Conservation (phyloP, 805 yeast genomes). For the Clavispora santaluciae region DNA sequence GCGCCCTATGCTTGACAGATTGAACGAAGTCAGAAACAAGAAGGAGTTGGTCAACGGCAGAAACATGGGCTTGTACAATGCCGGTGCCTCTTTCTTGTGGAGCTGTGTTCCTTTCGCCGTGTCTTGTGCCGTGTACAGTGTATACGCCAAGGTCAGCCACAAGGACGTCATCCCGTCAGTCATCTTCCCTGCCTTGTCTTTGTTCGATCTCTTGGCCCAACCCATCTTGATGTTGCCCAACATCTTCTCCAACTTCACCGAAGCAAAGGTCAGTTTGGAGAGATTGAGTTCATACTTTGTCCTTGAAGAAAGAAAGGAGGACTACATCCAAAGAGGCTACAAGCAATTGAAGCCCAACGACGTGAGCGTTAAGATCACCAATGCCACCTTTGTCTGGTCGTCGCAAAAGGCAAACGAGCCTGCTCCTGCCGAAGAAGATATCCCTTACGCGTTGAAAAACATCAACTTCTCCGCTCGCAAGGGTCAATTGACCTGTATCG, state of each 20-base stretch:
- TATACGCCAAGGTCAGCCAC: constrained; percentile 21
- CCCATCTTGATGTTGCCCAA: constrained; percentile 32
- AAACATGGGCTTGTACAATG: constrained; percentile 37
- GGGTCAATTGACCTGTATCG: constrained; percentile 54
- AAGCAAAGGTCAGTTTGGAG: constrained; percentile 27
- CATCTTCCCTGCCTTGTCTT: constrained; percentile 37
- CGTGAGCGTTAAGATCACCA: constrained; percentile 35
- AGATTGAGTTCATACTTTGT: constrained; percentile 31
- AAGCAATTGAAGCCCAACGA: constrained; percentile 17
- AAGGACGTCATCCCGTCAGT: constrained; percentile 31
- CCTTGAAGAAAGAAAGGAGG: constrained; percentile 30
- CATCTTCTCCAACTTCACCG: constrained; percentile 24
- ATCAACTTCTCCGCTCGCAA: constrained; percentile 47
- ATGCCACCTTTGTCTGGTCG: constrained; percentile 54
- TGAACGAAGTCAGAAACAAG: constrained; percentile 52
- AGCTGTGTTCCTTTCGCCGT: constrained; percentile 35
- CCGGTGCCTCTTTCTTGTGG: constrained; percentile 32
- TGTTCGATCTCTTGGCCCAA: constrained; percentile 32
- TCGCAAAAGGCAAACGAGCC: constrained; percentile 16
- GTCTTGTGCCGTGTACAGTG: constrained; percentile 29
- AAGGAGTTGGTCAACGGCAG: constrained; percentile 50
- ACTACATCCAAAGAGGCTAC: constrained; percentile 17
- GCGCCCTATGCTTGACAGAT: constrained; percentile 50
- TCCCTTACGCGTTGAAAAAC: constrained; percentile 39
- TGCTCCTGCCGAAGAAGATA: constrained; percentile 38